Evolutionary conservation across 352 stramenopile species (phyloP).

Genomic region (Pythium periplocum): DNA sequence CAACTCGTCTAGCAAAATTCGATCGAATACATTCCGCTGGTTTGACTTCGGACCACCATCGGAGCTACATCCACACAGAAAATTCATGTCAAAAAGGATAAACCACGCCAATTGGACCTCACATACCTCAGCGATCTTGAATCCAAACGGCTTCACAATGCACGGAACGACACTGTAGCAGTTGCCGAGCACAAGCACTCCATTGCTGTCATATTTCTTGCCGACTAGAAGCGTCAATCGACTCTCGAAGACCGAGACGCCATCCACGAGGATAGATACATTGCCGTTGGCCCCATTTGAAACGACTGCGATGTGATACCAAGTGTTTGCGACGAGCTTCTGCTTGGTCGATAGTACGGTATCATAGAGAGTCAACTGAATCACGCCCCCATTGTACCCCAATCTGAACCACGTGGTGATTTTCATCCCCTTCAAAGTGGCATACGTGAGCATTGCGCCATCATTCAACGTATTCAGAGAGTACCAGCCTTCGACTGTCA

Average conservation of each 20-base stretch:
- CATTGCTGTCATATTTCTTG: constrained; percentile 11
- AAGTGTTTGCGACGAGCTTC: constrained; percentile 4
- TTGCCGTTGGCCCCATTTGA: constrained; percentile 10
- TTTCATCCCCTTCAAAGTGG: constrained; percentile 9
- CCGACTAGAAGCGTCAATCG: constrained; percentile 2
- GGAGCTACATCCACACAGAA: constrained; percentile 9
- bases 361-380: constrained; percentile 22
- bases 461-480: constrained; percentile 9
- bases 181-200: constrained; percentile 32
- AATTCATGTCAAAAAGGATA: neutral
- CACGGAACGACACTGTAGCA: constrained; percentile 29
- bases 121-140: constrained; percentile 45
- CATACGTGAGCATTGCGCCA: constrained; percentile 24
- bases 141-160: constrained; percentile 29
- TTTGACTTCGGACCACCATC: constrained; percentile 25
- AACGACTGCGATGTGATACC: constrained; percentile 21
- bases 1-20: constrained; percentile 11
- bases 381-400: constrained; percentile 10
- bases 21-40: constrained; percentile 11
- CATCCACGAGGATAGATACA: constrained; percentile 16
- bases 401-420: constrained; percentile 8
- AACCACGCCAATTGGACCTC: neutral
- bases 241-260: constrained; percentile 6
- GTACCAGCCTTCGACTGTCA: constrained; percentile 28
- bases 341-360: constrained; percentile 14